Evolutionary conservation across 2,329 filamentous ascomycete species (phyloP).

Genomic region (Paecilomyces fulvus): DNA sequence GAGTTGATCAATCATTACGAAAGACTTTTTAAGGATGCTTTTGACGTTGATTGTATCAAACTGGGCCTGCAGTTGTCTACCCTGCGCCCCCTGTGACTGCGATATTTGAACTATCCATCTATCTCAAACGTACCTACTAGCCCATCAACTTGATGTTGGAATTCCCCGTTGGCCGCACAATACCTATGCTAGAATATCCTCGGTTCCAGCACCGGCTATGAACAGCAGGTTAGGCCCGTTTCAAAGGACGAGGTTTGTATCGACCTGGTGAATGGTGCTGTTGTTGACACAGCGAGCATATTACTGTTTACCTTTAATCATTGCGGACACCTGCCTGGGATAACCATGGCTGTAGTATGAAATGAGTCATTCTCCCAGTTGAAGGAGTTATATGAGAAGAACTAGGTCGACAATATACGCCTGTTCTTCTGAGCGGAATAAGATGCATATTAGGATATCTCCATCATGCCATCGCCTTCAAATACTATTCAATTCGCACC

Average conservation of each 20-base stretch:
- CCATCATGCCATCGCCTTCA: neutral
- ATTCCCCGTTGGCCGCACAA: no score
- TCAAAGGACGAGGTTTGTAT: neutral
- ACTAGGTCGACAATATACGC: no score
- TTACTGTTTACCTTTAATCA: no score
- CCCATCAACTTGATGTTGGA: no score
- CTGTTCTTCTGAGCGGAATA: neutral
- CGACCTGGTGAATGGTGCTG: no score
- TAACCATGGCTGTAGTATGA: no score
- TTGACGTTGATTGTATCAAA: neutral
- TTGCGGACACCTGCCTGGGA: no score
- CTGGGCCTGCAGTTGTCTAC: neutral
- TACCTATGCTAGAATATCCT: neutral
- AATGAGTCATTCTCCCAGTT: no score
- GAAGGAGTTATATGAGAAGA: no score
- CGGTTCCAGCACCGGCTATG: neutral
- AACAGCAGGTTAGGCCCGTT: neutral
- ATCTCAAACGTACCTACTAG: neutral
- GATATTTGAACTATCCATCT: neutral
- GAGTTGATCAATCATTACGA: conserved; percentile 13
- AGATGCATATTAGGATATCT: neutral
- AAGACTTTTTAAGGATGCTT: neutral
- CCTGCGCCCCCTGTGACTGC: neutral
- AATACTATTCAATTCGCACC: neutral
- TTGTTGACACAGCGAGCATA: no score